Percentiles rank a stretch among this genome's conserved stretches.
Evolutionary conservation across 768 basidiomycete genomes (phyloP).

Genomic region (Amanita pseudoporphyria): DNA sequence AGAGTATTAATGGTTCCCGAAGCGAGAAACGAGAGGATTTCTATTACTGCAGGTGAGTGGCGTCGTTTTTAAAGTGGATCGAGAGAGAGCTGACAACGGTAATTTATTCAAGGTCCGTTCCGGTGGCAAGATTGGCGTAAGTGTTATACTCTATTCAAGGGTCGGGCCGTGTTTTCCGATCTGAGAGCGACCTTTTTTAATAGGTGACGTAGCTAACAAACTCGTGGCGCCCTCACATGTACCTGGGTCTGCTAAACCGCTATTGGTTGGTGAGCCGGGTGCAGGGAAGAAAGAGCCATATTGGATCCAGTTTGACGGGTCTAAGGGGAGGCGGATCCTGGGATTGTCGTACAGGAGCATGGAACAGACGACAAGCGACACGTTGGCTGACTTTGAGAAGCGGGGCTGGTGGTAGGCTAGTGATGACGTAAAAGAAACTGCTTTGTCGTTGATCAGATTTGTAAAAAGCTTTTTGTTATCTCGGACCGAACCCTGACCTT

Average conservation of each 20-base stretch:
- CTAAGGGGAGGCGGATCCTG: not conserved
- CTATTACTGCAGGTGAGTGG: constrained; percentile 23
- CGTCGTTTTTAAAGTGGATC: not conserved
- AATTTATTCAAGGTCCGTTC: too few relatives aligned
- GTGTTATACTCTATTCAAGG: constrained; percentile 7
- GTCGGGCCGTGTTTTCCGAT: constrained; percentile 14
- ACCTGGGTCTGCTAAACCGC: constrained; percentile 18
- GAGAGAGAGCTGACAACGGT: too few relatives aligned
- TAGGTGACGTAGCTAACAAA: too few relatives aligned
- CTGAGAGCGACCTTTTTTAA: too few relatives aligned
- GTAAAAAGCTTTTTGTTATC: too few relatives aligned
- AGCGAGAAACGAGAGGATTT: constrained; percentile 42
- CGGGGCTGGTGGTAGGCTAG: constrained; percentile 1
- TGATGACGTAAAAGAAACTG: too few relatives aligned
- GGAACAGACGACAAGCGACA: constrained; percentile 10
- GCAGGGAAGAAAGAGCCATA: not conserved
- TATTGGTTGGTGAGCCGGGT: constrained; percentile 11
- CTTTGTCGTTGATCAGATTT: too few relatives aligned
- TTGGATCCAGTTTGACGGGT: not conserved
- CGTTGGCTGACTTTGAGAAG: constrained; percentile 1
- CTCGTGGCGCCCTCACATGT: too few relatives aligned
- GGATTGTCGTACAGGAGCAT: constrained; percentile 4
- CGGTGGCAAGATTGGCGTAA: constrained; percentile 29
- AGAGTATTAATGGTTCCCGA: too few relatives aligned
- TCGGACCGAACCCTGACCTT: too few relatives aligned